phyloP scores from a whole-genome alignment of 192 early-diverging fungal species.

The Geranomyces variabilis region DNA sequence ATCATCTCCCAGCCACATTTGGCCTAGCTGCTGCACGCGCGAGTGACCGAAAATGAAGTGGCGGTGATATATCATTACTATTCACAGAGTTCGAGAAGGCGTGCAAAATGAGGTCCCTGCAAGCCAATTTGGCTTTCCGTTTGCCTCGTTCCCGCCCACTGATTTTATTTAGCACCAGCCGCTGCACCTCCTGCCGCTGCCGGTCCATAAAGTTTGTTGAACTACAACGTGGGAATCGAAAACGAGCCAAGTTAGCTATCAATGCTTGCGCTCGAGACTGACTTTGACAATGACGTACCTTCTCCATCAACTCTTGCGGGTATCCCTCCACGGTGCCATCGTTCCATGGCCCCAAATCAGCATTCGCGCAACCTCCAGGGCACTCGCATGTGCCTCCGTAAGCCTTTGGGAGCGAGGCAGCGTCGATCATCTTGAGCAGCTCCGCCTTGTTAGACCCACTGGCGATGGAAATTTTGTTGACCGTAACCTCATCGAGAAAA shows the following conservation, averaged over 20 bases:
- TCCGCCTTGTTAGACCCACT: conserved; percentile 46
- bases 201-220: conserved; percentile 31
- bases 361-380: conserved; percentile 49
- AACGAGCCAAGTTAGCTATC: too few species aligned
- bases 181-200: conserved; percentile 12
- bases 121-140: too few species aligned
- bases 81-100: too few species aligned
- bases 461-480: conserved; percentile 56
- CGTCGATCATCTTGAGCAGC: conserved; percentile 53
- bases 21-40: too few species aligned
- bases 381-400: conserved; percentile 53
- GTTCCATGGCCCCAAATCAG: conserved; percentile 61
- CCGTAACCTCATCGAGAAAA: conserved; percentile 57
- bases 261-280: too few species aligned
- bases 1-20: too few species aligned
- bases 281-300: conserved; percentile 5
- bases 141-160: too few species aligned
- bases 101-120: too few species aligned
- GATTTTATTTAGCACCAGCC: not conserved
- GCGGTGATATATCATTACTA: too few species aligned
- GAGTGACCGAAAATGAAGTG: too few species aligned
- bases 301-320: conserved; percentile 49
- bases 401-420: conserved; percentile 42
- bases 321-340: conserved; percentile 55
- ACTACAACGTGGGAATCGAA: too few species aligned